Percentiles rank a stretch among this genome's conserved stretches.
phyloP scores from a whole-genome alignment of 2,329 filamentous ascomycete species.

The Orbilia oligospora region DNA sequence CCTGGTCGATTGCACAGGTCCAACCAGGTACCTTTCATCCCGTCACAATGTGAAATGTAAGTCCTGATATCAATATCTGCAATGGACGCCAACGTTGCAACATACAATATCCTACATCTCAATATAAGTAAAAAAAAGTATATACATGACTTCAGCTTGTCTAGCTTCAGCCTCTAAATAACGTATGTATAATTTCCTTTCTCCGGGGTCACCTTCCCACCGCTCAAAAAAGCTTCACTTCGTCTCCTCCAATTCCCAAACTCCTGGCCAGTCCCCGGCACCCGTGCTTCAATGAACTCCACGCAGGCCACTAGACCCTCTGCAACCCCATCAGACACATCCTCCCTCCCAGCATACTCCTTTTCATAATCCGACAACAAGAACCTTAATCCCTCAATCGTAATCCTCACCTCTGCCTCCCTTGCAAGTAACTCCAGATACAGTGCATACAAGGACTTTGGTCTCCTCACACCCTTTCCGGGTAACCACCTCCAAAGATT shows the following conservation, averaged over 20 bases:
- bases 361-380: slow-evolving; percentile 52
- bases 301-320: slow-evolving; percentile 47
- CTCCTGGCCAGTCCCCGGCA: slow-evolving; percentile 58
- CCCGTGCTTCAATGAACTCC: slow-evolving; percentile 59
- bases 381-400: slow-evolving; percentile 58
- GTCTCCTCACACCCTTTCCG: slow-evolving; percentile 54
- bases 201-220: slow-evolving; percentile 25
- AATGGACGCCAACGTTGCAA: too few species aligned
- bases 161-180: slow-evolving; percentile 28
- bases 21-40: too few species aligned
- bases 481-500: slow-evolving; percentile 61
- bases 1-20: too few species aligned
- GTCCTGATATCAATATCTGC: too few species aligned
- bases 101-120: slow-evolving; percentile 32
- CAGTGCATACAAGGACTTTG: slow-evolving; percentile 59
- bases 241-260: slow-evolving; percentile 61
- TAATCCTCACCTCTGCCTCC: slow-evolving; percentile 56
- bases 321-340: slow-evolving; percentile 47
- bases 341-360: slow-evolving; percentile 44
- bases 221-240: slow-evolving; percentile 56
- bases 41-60: too few species aligned
- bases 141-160: background rate
- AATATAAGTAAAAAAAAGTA: background rate
- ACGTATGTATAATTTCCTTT: slow-evolving; percentile 49
- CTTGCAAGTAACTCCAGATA: slow-evolving; percentile 62